phyloP scores from a whole-genome alignment of 306 rosid genomes.

The Vigna hirtella region DNA sequence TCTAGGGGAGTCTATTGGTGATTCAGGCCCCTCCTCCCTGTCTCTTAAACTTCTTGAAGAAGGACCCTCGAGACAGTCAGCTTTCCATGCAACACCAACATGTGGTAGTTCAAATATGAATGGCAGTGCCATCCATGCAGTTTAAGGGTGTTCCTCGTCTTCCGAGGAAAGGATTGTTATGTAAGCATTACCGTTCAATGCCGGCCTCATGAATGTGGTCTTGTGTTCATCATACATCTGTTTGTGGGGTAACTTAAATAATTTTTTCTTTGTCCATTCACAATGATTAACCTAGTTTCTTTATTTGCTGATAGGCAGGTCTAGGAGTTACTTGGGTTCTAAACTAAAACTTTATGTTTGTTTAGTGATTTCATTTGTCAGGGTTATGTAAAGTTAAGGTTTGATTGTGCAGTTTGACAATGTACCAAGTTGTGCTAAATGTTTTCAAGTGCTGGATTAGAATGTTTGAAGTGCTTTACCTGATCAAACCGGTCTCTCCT shows the following conservation, averaged over 20 bases:
- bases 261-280: slow-evolving; percentile 38
- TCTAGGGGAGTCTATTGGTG: slow-evolving; percentile 78
- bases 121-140: slow-evolving; percentile 87
- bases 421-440: slow-evolving; percentile 34
- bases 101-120: slow-evolving; percentile 66
- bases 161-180: slow-evolving; percentile 37
- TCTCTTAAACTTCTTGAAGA: slow-evolving; percentile 79
- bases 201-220: slow-evolving; percentile 55
- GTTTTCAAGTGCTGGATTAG: slow-evolving; percentile 3
- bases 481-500: not conserved
- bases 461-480: not conserved
- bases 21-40: slow-evolving; percentile 75
- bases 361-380: slow-evolving; percentile 45
- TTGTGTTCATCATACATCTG: slow-evolving; percentile 54
- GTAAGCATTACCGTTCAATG: slow-evolving; percentile 44
- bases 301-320: slow-evolving; percentile 62
- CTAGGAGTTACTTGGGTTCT: slow-evolving; percentile 55
- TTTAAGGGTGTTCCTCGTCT: slow-evolving; percentile 47
- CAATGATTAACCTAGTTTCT: slow-evolving; percentile 54
- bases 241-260: slow-evolving; percentile 58
- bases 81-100: slow-evolving; percentile 86
- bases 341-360: slow-evolving; percentile 46
- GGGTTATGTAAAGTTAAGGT: slow-evolving; percentile 51
- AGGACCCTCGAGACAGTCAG: slow-evolving; percentile 95
- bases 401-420: slow-evolving; percentile 59